Conservation (phyloP, 1,284 basidiomycete species). For the Rhodotorula mucilaginosa region DNA sequence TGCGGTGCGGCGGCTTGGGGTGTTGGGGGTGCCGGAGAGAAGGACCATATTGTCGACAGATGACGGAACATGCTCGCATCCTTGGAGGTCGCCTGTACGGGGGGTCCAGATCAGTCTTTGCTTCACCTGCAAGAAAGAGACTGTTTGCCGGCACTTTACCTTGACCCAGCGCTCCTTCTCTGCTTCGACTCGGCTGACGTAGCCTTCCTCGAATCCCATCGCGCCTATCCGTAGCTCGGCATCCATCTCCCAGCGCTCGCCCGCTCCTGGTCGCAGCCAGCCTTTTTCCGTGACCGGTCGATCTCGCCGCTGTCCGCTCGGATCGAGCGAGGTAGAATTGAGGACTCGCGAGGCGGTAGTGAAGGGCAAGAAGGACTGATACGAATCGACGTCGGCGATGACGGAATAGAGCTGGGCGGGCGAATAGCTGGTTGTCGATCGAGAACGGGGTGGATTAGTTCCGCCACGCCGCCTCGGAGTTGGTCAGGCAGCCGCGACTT, state of each 20-base stretch:
- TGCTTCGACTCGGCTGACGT: constrained; percentile 79
- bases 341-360: constrained; percentile 75
- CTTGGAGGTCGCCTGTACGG: constrained; percentile 68
- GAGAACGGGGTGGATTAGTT: not conserved
- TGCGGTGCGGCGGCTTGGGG: constrained; percentile 14
- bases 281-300: constrained; percentile 24
- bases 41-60: constrained; percentile 68
- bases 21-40: constrained; percentile 31
- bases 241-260: constrained; percentile 60
- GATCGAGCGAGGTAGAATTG: constrained; percentile 16
- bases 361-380: constrained; percentile 84
- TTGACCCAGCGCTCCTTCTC: constrained; percentile 71
- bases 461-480: not conserved
- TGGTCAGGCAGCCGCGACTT: not conserved
- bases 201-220: constrained; percentile 79
- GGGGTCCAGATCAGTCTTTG: no score
- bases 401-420: constrained; percentile 75
- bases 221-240: constrained; percentile 89
- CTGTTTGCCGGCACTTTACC: constrained; percentile 54
- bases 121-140: not conserved
- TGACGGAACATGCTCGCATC: constrained; percentile 81
- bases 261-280: constrained; percentile 28
- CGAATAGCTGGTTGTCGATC: constrained; percentile 58
- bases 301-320: constrained; percentile 1
- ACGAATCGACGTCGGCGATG: constrained; percentile 83